Conservation (phyloP, 495 filamentous ascomycete species). For the Talaromyces proteolyticus region DNA sequence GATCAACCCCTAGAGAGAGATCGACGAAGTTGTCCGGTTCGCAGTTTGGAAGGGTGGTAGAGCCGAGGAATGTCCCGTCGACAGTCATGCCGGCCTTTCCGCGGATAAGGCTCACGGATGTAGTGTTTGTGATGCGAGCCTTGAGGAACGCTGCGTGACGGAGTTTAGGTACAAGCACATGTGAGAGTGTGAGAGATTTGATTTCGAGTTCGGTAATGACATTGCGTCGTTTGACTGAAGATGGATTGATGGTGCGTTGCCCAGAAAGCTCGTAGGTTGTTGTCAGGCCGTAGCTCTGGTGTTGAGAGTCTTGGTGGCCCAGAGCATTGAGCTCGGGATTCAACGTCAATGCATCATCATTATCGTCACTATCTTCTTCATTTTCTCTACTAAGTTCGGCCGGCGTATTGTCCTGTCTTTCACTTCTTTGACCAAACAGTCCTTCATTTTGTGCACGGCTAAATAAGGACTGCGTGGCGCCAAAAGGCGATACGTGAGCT, state of each 20-base stretch:
- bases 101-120: constrained; percentile 51
- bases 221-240: constrained; percentile 31
- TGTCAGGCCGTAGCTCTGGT: constrained; percentile 47
- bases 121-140: constrained; percentile 54
- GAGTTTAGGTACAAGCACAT: constrained; percentile 61
- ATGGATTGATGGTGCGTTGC: constrained; percentile 38
- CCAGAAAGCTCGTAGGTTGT: constrained; percentile 58
- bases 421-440: too few species aligned
- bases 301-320: constrained; percentile 23
- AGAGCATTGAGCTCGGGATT: constrained; percentile 7
- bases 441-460: too few species aligned
- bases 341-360: background rate
- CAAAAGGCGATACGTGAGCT: too few species aligned
- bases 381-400: too few species aligned
- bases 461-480: too few species aligned
- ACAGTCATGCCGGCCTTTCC: constrained; percentile 60
- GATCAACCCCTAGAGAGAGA: constrained; percentile 61
- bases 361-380: too few species aligned
- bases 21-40: constrained; percentile 55
- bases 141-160: constrained; percentile 61
- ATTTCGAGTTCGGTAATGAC: constrained; percentile 36
- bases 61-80: constrained; percentile 63
- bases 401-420: too few species aligned
- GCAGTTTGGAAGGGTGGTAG: constrained; percentile 49
- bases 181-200: constrained; percentile 25